Percentiles rank a stretch among this genome's conserved stretches.
phyloP scores from a whole-genome alignment of 768 basidiomycete genomes.

The Solioccasus polychromus region DNA sequence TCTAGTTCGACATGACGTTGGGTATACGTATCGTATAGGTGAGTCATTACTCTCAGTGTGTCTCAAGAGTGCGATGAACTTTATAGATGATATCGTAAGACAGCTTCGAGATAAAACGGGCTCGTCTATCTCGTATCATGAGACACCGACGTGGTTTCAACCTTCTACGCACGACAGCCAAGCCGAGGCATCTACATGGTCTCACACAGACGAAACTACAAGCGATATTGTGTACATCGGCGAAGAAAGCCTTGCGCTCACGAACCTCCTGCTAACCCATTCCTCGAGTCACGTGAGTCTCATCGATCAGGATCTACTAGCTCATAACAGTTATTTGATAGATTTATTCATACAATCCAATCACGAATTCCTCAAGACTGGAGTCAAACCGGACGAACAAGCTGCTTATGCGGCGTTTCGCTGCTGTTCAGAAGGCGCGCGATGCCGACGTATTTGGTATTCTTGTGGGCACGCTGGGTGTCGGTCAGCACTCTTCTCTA shows the following conservation, averaged over 20 bases:
- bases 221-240: constrained; percentile 61
- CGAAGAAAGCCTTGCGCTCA: constrained; percentile 72
- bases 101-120: constrained; percentile 24
- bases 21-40: constrained; percentile 70
- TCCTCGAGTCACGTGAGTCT: constrained; percentile 54
- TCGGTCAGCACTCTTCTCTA: constrained; percentile 48
- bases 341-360: constrained; percentile 79
- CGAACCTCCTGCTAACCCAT: constrained; percentile 86
- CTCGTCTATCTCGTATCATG: constrained; percentile 36
- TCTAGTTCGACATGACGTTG: constrained; percentile 73
- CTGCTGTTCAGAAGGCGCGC: constrained; percentile 79
- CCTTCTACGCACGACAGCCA: not conserved
- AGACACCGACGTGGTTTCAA: constrained; percentile 30
- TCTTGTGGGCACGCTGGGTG: constrained; percentile 90
- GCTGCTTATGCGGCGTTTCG: constrained; percentile 88
- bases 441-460: constrained; percentile 95
- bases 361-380: constrained; percentile 40
- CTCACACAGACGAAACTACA: not conserved
- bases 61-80: not conserved
- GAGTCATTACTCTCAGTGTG: constrained; percentile 1
- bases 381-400: constrained; percentile 74
- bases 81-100: constrained; percentile 17
- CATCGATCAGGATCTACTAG: not conserved
- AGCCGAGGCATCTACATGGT: not conserved
- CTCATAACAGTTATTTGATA: constrained; percentile 26